phyloP scores from a whole-genome alignment of 257 asterid species.

The Striga asiatica region DNA sequence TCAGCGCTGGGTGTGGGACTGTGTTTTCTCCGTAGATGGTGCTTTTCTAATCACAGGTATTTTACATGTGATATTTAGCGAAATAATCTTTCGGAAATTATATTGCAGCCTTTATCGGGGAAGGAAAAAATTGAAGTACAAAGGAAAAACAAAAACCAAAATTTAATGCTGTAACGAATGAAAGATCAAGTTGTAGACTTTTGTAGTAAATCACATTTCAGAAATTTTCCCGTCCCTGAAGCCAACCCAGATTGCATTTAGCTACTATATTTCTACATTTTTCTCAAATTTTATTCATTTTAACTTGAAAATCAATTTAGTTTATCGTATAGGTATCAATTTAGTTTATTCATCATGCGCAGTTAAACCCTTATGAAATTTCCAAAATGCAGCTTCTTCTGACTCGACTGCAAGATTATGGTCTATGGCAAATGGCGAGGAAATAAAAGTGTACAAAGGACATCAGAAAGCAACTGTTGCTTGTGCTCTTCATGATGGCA shows the following conservation, averaged over 20 bases:
- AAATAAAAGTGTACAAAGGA: constrained; percentile 73
- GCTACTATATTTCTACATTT: no score
- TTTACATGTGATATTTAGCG: no score
- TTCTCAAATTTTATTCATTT: not conserved
- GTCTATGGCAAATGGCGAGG: constrained; percentile 75
- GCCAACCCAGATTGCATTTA: no score
- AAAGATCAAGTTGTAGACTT: no score
- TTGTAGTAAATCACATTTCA: no score
- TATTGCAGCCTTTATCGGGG: not conserved
- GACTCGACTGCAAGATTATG: constrained; percentile 87
- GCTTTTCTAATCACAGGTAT: constrained; percentile 89
- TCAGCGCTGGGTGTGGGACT: constrained; percentile 98
- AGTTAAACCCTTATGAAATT: not conserved
- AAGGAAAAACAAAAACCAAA: no score
- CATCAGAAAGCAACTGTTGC: constrained; percentile 93
- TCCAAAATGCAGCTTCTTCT: constrained; percentile 63
- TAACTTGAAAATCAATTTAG: not conserved
- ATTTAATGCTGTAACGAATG: no score
- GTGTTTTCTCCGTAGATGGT: constrained; percentile 94
- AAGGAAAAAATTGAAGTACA: no score
- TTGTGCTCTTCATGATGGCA: constrained; percentile 95
- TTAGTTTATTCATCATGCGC: no score
- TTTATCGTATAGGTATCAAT: no score
- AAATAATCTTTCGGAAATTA: no score
- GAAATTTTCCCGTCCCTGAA: no score